Base-by-base conservation (phyloP, 1,284 basidiomycete species). In the Malassezia brasiliensis region DNA sequence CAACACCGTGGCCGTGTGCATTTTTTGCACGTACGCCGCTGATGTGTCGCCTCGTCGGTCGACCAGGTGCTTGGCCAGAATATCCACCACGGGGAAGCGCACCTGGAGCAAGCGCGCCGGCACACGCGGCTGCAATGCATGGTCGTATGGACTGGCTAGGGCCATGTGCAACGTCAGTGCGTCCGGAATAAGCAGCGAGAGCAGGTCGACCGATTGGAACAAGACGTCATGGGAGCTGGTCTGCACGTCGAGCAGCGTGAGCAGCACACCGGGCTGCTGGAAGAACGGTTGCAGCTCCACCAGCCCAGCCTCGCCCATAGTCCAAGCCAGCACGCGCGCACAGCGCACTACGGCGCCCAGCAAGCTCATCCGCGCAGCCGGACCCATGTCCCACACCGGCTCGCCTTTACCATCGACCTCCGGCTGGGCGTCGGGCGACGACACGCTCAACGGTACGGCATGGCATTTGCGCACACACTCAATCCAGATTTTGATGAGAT, bases 11-110 rank as follows among this genome's bases (percentile, higher is more conserved):
- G 32, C 38, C 11, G 48, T 31, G 36, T 66, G 62, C 10, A 66
- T 31, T 5, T 25, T 30, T n/a, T 68, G 64, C 52, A 53, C 59
- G 38, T 56, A 52, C 12, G n/a, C 15, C 12, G 19, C 15, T 7
- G 47, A 31, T 2, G 47, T 31, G 45, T 68, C 62, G 37, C 60
- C 59, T 15, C 66, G 57, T n/a, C 66, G 47, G 17, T 66, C 64
- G 10, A 68, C 64, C 31, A 68, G 47, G 47, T 68, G 64, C 54
- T 66, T 66, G 31, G 65, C 60, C 2, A 68, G 48, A 7, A 65
- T 41, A 44, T 68, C 66, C 5, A 68, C 45, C 22, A 68, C 53
- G 8, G 66, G 62, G 25, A 68, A 68, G n/a, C 40, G 47, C 12
- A 50, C 47, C 25, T 60, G 50, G 19, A 20, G 37, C n/a, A 52